Evolutionary conservation across 345 rosid species (phyloP), one percentile per base, ranked within the genome.

Genomic region (Theobroma cacao): DNA sequence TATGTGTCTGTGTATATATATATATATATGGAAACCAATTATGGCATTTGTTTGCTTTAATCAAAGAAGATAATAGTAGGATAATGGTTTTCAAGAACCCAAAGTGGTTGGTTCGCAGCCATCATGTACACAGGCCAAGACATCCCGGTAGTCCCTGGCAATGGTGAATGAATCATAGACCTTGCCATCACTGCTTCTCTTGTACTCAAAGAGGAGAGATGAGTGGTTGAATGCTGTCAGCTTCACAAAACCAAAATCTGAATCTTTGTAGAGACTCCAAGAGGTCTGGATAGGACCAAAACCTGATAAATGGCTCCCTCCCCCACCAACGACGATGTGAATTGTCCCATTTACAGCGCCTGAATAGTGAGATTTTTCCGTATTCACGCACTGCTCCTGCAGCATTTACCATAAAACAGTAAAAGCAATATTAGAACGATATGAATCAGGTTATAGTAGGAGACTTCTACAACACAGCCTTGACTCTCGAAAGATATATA

Each of bases 241-340:
- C 84, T 95, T 93, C 41, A 87, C 98, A 72, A 93, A 95, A 56
- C 99, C 98, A 45, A 7, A 90, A 79, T 93, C 97, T 17, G 64
- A 83, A 76, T 95, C 98, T 80, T 89, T 85, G 82, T 88, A 85
- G 18, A 95, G 65, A 83, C 98, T 93, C 98, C 99, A 92, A 12
- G 75, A 72, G 2, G 61, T 67, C 70, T 7, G 94, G 92, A 0
- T 34, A 47, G 43, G 86, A 70, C 94, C 91, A 84, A 85, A 95
- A 3, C 61, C 5, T 13, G 97, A 86, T 59, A 95, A 83, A 77
- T 92, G 96, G 86, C 88, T 80, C 60, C 98, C 99, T 70, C 83
- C 98, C 59, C 99, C 98, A 3, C 97, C 99, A 45, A 75, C 97
- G 2, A 95, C 99, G 2, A 95, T 88, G 70, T 92, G 92, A 75